phyloP scores from a whole-genome alignment of 495 filamentous ascomycete species.

The Articulospora tetracladia region DNA sequence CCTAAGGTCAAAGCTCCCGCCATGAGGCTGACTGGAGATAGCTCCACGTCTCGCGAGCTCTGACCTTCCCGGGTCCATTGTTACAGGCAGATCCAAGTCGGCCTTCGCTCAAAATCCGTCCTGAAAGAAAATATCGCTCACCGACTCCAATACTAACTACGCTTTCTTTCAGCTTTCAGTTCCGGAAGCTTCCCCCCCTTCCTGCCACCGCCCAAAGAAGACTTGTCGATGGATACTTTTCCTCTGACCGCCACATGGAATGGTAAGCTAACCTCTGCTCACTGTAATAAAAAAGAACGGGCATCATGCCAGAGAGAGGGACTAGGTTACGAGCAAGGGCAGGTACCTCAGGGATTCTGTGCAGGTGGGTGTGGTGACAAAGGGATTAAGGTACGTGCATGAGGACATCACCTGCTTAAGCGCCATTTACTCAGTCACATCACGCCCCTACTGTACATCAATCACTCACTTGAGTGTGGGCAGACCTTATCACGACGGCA shows the following conservation, averaged over 20 bases:
- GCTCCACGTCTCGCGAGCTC: not conserved
- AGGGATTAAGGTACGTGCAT: conserved; percentile 12
- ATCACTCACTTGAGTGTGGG: not conserved
- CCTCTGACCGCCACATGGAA: not conserved
- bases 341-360: not conserved
- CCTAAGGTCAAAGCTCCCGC: not conserved
- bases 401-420: conserved; percentile 20
- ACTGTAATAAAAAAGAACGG: not conserved
- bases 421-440: conserved; percentile 17
- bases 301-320: not conserved
- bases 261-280: not conserved
- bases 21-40: not conserved
- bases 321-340: not conserved
- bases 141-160: too few species aligned
- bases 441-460: not conserved
- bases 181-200: too few species aligned
- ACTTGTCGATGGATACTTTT: not conserved
- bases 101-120: too few species aligned
- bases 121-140: too few species aligned
- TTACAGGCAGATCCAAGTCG: too few species aligned
- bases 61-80: too few species aligned
- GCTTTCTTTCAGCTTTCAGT: too few species aligned
- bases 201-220: too few species aligned
- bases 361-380: not conserved
- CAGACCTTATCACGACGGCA: not conserved